phyloP scores from a whole-genome alignment of 139 green algal species.

The Diplosphaera chodatii region DNA sequence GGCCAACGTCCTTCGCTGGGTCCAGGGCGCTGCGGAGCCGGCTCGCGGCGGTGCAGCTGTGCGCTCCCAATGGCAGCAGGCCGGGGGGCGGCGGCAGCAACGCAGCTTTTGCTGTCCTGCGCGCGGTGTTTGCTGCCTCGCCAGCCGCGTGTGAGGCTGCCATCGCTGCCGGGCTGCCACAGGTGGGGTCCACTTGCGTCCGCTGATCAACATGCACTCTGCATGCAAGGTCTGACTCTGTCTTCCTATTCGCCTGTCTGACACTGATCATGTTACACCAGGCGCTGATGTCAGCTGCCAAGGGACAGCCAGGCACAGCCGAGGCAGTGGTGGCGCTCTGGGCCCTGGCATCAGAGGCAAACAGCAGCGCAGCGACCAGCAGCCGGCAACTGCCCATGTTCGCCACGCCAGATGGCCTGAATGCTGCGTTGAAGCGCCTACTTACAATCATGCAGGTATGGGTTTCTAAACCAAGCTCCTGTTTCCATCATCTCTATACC shows the following conservation, averaged over 20 bases:
- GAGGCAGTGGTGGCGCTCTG: slow-evolving; percentile 43
- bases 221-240: no score
- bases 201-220: no score
- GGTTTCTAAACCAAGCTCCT: no score
- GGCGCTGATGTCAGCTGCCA: slow-evolving; percentile 27
- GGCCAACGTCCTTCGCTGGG: no score
- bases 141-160: slow-evolving; percentile 37
- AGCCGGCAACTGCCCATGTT: neutral
- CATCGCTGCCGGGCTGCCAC: slow-evolving; percentile 15
- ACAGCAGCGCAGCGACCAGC: no score
- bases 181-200: no score
- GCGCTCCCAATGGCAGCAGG: neutral
- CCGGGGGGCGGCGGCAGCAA: slow-evolving; percentile 34
- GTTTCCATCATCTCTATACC: no score
- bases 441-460: no score
- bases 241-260: no score
- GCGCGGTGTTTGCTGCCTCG: slow-evolving; percentile 19
- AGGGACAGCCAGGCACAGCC: slow-evolving; percentile 13
- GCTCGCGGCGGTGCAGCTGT: neutral
- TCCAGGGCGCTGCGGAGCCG: neutral
- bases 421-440: no score
- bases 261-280: neutral
- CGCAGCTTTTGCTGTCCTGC: no score
- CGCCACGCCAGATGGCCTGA: neutral
- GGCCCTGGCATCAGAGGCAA: slow-evolving; percentile 7